Conservation (phyloP, 192 early-diverging fungal genomes). For the Coemansia sp. region DNA sequence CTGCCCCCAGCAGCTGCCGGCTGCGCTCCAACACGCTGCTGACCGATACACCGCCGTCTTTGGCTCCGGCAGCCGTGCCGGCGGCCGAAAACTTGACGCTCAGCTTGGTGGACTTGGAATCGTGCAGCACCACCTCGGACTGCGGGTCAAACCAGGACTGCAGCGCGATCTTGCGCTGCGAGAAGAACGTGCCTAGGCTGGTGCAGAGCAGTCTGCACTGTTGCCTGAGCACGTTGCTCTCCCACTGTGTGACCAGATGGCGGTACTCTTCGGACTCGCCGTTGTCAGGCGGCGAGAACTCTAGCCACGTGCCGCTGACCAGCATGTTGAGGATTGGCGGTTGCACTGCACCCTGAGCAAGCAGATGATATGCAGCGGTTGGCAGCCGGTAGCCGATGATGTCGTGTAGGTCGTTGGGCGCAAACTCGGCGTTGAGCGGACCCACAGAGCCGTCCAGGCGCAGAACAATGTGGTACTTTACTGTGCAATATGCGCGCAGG, state of each 20-base stretch:
- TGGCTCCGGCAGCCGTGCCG: not conserved
- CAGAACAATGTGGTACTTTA: constrained; percentile 69
- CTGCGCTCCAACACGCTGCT: constrained; percentile 12
- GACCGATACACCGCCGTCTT: not conserved
- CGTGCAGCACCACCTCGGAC: constrained; percentile 33
- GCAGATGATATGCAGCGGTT: constrained; percentile 62
- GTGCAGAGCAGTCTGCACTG: constrained; percentile 56
- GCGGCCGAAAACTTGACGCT: not conserved
- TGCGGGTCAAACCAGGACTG: constrained; percentile 59
- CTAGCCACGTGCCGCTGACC: constrained; percentile 60
- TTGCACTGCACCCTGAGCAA: constrained; percentile 62
- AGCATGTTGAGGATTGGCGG: constrained; percentile 64
- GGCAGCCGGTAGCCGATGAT: constrained; percentile 77
- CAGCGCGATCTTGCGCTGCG: constrained; percentile 62
- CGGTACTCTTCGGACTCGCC: constrained; percentile 76
- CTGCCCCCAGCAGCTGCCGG: constrained; percentile 3
- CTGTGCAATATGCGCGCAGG: constrained; percentile 65
- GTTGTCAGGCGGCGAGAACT: constrained; percentile 71
- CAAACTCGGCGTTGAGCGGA: constrained; percentile 57
- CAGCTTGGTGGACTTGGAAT: not conserved
- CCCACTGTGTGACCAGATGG: constrained; percentile 57
- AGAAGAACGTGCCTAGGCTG: constrained; percentile 62
- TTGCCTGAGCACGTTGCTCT: constrained; percentile 55
- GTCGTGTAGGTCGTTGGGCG: constrained; percentile 77
- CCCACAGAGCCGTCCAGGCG: constrained; percentile 65